phyloP scores from a whole-genome alignment of 2,329 filamentous ascomycete genomes.

The Leptographium wingfieldii region DNA sequence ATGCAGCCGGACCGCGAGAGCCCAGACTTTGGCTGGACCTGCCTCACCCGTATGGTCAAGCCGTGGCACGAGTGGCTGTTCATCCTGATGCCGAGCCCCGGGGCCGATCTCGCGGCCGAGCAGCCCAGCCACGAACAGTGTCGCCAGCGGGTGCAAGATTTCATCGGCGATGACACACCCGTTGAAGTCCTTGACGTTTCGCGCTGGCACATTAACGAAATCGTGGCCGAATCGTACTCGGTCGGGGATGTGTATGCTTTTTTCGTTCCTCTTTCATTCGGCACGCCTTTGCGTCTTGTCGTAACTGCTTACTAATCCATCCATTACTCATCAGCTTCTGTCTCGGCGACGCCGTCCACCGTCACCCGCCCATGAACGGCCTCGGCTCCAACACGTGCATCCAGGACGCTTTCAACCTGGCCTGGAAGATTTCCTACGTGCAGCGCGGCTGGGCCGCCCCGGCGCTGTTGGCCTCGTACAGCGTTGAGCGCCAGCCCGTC shows the following conservation, averaged over 20 bases:
- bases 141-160: conserved; percentile 26
- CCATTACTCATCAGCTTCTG: conserved; percentile 25
- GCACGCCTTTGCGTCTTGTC: neutral
- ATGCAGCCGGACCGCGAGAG: conserved; percentile 40
- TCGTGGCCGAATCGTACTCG: conserved; percentile 42
- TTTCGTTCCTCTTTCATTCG: too few relatives aligned
- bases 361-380: conserved; percentile 44
- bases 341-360: conserved; percentile 44
- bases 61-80: conserved; percentile 52
- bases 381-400: conserved; percentile 47
- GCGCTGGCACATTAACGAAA: conserved; percentile 51
- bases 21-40: conserved; percentile 36
- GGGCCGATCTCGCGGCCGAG: conserved; percentile 27
- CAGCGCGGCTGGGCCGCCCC: conserved; percentile 20
- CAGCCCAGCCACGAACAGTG: neutral
- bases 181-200: conserved; percentile 39
- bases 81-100: conserved; percentile 35
- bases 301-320: neutral
- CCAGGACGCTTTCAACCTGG: conserved; percentile 42
- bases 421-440: conserved; percentile 42
- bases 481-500: conserved; percentile 34
- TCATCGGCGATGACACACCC: conserved; percentile 42
- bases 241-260: conserved; percentile 9
- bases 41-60: conserved; percentile 46
- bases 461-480: conserved; percentile 30